Percentiles rank a stretch among this genome's conserved stretches.
These are phyloP conservation scores for Ramularia collo-cygni DNA, from an alignment of 2,329 filamentous ascomycete species.

Conservation along the genomic window DNA sequence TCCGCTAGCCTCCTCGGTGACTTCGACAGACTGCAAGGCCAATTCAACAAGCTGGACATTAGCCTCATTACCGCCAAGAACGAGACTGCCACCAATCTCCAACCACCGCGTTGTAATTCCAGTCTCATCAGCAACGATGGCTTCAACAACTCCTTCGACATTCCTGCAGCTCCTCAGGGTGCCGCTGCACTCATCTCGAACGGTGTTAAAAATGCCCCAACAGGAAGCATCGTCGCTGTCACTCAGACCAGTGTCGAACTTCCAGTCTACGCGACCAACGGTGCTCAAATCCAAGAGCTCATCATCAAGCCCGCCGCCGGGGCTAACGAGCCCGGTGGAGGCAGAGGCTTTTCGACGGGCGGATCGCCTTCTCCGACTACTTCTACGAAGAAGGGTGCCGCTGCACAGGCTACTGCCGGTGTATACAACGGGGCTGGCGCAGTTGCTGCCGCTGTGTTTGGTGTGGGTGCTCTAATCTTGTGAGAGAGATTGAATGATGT, in stretches of 20 bases:
- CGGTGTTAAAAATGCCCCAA: constrained; percentile 60
- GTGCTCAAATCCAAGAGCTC: constrained; percentile 55
- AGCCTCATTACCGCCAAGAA: constrained; percentile 57
- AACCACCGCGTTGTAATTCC: constrained; percentile 57
- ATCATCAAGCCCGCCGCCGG: constrained; percentile 50
- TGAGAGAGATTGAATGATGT: constrained; percentile 5
- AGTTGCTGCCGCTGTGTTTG: constrained; percentile 20
- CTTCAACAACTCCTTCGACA: constrained; percentile 73
- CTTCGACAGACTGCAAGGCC: constrained; percentile 62
- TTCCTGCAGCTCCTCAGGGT: constrained; percentile 62
- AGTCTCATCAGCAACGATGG: constrained; percentile 59
- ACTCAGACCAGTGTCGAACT: constrained; percentile 49
- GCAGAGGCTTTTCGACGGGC: constrained; percentile 24
- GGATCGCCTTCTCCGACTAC: constrained; percentile 7
- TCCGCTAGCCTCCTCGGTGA: constrained; percentile 39
- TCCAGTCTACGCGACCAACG: constrained; percentile 51
- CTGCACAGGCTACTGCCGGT: constrained; percentile 8
- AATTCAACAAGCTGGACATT: constrained; percentile 71
- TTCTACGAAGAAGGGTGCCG: constrained; percentile 12
- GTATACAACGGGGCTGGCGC: constrained; percentile 6
- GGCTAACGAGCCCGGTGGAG: constrained; percentile 49
- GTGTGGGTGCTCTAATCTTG: constrained; percentile 20
- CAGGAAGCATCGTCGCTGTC: constrained; percentile 52
- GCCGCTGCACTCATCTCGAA: constrained; percentile 67
- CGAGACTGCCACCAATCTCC: constrained; percentile 47